Evolutionary conservation across 257 asterid genomes (phyloP), one percentile per base, ranked within the genome.

Genomic region (Solanum sparsipilum): DNA sequence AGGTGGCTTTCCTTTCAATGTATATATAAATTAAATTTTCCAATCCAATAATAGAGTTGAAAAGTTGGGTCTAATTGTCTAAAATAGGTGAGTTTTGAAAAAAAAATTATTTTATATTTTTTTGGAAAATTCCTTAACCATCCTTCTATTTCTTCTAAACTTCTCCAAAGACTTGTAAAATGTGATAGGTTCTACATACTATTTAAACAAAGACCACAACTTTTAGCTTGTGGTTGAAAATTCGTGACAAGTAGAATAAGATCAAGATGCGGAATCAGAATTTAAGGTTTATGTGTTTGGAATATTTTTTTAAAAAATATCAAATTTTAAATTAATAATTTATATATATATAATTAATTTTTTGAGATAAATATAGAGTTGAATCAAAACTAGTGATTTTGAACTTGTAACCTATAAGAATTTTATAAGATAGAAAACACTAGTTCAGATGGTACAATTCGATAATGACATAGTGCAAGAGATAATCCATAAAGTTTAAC

Each of bases 11-110:
- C 5, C 60, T 48, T 48, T 48, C 21, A 15, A 48, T 48, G 60
- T 10, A 41, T 48, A 13, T 48, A 2, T n/a, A 39, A 13, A 39
- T 34, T 35, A 78, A 78, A 41, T 25, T 13, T 41, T 78, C n/a
- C 84, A 41, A 7, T 25, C 15, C 36, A 78, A 41, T 25, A 78
- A 76, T 39, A 11, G 63, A 41, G 84, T 78, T 36, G 36, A 15
- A 78, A 78, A 78, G 63, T 39, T 75, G 56, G 83, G 83, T 74
- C 48, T 74, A 35, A 74, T 74, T 39, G 23, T n/a, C 58, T 39
- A 76, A 48, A 76, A 38, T 76, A 76, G 84, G 60, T n/a, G 23
- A 76, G 23, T 78, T 48, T 48, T 78, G n/a, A 27, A 78, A 31
- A 31, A 31, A 31, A 31, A 31, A 31, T 31, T 31, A 31, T 31